A percentile compares a stretch with the other conserved stretches of the same genome.
Evolutionary conservation across 441 rosid genomes (phyloP).

Genomic region (Mallotus repandus): DNA sequence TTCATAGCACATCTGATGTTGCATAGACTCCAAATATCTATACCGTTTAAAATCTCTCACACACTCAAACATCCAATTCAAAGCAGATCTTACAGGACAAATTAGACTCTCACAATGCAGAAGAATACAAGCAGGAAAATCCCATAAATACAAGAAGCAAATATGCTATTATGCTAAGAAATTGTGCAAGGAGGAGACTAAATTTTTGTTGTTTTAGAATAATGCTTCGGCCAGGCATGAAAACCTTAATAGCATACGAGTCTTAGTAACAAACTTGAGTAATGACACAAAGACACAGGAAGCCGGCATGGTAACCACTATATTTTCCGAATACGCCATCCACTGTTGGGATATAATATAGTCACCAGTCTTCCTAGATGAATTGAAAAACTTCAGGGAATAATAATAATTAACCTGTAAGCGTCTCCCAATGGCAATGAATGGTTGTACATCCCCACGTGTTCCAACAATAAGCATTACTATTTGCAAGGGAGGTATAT

Average conservation of each 20-base stretch:
- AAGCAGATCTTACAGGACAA: too few relatives aligned
- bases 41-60: too few relatives aligned
- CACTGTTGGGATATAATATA: too few relatives aligned
- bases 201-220: not conserved
- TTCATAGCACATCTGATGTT: too few relatives aligned
- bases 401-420: constrained; percentile 38
- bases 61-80: too few relatives aligned
- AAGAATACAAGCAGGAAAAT: not conserved
- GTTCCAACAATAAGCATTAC: constrained; percentile 64
- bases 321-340: too few relatives aligned
- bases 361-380: not conserved
- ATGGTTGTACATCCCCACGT: constrained; percentile 59
- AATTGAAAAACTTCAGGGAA: constrained; percentile 4
- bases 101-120: not conserved
- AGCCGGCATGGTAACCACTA: not conserved
- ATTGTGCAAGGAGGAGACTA: not conserved
- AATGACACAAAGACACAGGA: not conserved
- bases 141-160: not conserved
- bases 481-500: constrained; percentile 46
- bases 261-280: not conserved
- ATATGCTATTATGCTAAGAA: not conserved
- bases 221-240: not conserved
- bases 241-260: not conserved
- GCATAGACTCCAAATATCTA: too few relatives aligned
- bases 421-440: constrained; percentile 54